Evolutionary conservation across 2,329 filamentous ascomycete species (phyloP), one percentile per base, ranked within the genome.

Genomic region (Fusarium sublunatum): DNA sequence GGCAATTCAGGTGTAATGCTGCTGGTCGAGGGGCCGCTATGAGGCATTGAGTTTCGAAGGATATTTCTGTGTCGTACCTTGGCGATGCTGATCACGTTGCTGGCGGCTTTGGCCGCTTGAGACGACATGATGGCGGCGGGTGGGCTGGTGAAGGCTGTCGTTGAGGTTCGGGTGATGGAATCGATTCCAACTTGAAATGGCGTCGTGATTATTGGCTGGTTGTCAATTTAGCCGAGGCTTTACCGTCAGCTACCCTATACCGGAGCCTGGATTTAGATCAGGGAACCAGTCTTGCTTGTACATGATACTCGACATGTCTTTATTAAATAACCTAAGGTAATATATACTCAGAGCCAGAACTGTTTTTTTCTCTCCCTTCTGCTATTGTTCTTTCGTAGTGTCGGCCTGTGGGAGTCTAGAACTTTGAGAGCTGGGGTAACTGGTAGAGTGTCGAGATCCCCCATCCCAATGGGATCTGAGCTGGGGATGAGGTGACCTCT

Each of bases 71-170:
- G 43, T 67, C 79, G 69, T 80, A 90, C 88, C 81, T 88, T 84
- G 69, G 80, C 78, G 67, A 91, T 79, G 71, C 79, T 80, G 54
- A 88, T 76, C 56, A 84, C 80, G 69, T 81, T 80, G 64, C 82
- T 81, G 54, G 79, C 82, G 70, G 81, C 81, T 74, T 86, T 86
- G 53, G 78, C 83, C 73, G 79, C 84, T 78, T 88, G 86, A 68
- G 85, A 84, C 70, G 84, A 86, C 87, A 89, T 89, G 62, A 70
- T 81, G 77, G 72, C 76, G 72, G 57, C 48, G 61, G 42, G 56
- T 61, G 58, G 47, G 44, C 61, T 64, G 57, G 38, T 61, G 34
- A 48, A 60, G 50, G 49, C 45, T 57, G 58, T 69, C 67, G 67
- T 69, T 66, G 63, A 69, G 46, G 54, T 67, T 71, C 69, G 26